Evolutionary conservation across 2,329 filamentous ascomycete genomes (phyloP), one percentile per base, ranked within the genome.

Genomic region (Cladosporium halotolerans): DNA sequence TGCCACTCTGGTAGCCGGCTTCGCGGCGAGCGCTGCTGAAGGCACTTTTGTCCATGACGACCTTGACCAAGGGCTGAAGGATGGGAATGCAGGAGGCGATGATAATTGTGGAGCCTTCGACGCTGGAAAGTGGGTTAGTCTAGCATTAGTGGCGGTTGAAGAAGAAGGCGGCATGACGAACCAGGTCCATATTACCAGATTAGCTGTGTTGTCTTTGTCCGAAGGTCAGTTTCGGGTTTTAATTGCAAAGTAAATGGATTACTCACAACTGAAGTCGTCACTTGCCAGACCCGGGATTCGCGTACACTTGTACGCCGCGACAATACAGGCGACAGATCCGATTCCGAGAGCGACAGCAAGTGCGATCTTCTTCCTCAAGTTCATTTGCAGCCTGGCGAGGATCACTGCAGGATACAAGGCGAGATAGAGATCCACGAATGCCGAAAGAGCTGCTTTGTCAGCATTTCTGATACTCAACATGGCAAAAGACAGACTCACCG

Each of bases 151-250:
- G 9, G 23, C 23, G 23, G 10, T 36, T n/a, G 10, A 8, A 14
- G 31, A 23, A n/a, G 8, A 36, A 36, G 10, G 10, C n/a, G 5
- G 11, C 6, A 14, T 34, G 11, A 13, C 47, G 14, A 42, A 43
- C 47, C 47, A 66, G 5, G 74, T 76, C 74, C 74, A 77, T 28
- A 76, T 68, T 1, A 75, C 66, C 3, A 76, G 62, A n/a, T 74
- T 72, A 0, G 68, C 68, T 3, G 71, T 74, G 16, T 69, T 67
- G 43, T 66, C 62, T 54, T 14, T 2, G 23, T 7, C 23, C 4
- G 23, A 28, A 28, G 4, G 23, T 28, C 23, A 28, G 7, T 28
- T 7, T 28, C 23, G 23, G 23, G n/a, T 14, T 9, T 18, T 3
- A 42, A 28, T 11, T 11, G 4, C 7, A 31, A 34, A 18, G 23